Evolutionary conservation across 2,329 filamentous ascomycete species (phyloP), one percentile per base, ranked within the genome.

Genomic region (Pseudogymnoascus pannorum): DNA sequence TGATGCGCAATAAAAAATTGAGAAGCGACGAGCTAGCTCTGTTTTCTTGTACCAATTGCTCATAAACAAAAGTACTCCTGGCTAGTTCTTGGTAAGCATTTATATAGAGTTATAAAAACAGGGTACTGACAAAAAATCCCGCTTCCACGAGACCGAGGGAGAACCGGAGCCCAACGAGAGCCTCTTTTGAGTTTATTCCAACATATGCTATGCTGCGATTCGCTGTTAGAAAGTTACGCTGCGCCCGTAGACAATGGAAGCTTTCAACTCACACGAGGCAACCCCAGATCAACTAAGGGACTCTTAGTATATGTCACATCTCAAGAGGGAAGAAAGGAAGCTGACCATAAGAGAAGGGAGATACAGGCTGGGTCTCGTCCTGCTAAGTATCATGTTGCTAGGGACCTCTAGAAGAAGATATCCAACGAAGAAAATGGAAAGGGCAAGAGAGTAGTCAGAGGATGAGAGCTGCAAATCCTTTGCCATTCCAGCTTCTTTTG

Each of bases 21-120:
- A 78, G 63, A 83, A 82, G 1, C 81, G 75, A 66, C 81, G 83
- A 8, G 78, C 78, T 65, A 78, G 75, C 66, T 81, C 79, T 6
- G 76, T 69, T 33, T 75, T 76, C 68, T 79, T 81, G 67, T 83
- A 83, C 79, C 80, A 83, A 0, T 77, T 80, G 1, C 76, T 80
- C 8, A 84, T 72, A 35, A 82, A 75, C 29, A 78, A 73, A 9
- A 81, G 68, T 3, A 80, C 76, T 1, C 74, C 75, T 12, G 44
- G 44, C 58, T 60, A 60, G 9, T 48, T 44, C 24, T 16, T 16
- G 20, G 38, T 60, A 1, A 60, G 38, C 11, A 51, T 20, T 51
- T 29, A 18, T n/a, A 20, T 24, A 60, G 16, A 18, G 16, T 11
- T 40, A 20, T 31, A 4, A 5, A 5, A 18, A n/a, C 4, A 11